Conservation (phyloP, 2,329 filamentous ascomycete genomes). For the Cladosporium sp. region DNA sequence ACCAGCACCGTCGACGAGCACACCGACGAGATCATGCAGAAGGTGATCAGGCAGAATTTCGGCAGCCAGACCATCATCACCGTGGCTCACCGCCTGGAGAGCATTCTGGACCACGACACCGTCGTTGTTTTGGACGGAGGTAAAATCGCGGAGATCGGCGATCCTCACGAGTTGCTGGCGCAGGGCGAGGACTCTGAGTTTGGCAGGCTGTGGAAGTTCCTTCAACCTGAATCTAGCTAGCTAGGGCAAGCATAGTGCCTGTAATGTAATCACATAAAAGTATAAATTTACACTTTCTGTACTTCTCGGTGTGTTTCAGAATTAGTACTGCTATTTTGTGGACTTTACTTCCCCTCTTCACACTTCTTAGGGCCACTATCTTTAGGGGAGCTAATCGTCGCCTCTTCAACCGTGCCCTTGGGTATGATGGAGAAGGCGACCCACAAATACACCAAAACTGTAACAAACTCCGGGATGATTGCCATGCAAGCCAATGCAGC, state of each 20-base stretch:
- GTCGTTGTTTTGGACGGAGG: slow-evolving; percentile 55
- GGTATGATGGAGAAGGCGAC: neutral
- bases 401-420: neutral
- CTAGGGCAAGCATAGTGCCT: neutral
- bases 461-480: neutral
- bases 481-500: slow-evolving; percentile 13
- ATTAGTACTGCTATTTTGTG: neutral
- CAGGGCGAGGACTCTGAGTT: slow-evolving; percentile 17
- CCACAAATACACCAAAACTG: neutral
- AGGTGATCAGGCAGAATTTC: slow-evolving; percentile 49
- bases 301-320: neutral
- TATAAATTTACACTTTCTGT: too few species aligned
- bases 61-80: slow-evolving; percentile 59
- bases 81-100: slow-evolving; percentile 58
- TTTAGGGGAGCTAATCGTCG: neutral
- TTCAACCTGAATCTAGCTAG: slow-evolving; percentile 8
- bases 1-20: slow-evolving; percentile 54
- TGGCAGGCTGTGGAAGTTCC: slow-evolving; percentile 16
- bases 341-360: neutral
- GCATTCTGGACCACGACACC: slow-evolving; percentile 55
- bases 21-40: slow-evolving; percentile 60
- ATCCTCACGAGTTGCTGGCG: slow-evolving; percentile 27
- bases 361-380: neutral
- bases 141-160: slow-evolving; percentile 44
- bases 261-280: slow-evolving; percentile 1